phyloP scores from a whole-genome alignment of 2,329 filamentous ascomycete species.

The Stagonosporopsis cucurbitacearum region DNA sequence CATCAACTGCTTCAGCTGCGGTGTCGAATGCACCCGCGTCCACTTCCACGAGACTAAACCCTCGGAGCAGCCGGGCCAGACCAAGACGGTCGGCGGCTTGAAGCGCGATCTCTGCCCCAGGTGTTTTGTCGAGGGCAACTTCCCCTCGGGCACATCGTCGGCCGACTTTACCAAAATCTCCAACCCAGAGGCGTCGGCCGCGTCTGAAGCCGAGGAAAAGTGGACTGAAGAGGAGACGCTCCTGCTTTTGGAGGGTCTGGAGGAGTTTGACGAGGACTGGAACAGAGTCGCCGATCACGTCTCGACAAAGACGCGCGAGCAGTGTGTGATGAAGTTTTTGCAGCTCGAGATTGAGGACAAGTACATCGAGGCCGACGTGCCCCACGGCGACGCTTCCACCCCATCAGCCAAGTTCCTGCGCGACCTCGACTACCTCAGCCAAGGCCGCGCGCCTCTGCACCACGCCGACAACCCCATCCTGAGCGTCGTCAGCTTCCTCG shows the following conservation, averaged over 20 bases:
- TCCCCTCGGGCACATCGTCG: conserved; percentile 78
- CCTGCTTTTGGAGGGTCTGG: conserved; percentile 87
- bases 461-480: conserved; percentile 95
- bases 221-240: conserved; percentile 93
- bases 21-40: conserved; percentile 81
- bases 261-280: conserved; percentile 96
- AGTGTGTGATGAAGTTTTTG: conserved; percentile 95
- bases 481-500: conserved; percentile 93
- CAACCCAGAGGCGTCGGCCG: conserved; percentile 79
- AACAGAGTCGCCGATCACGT: conserved; percentile 91
- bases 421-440: conserved; percentile 68
- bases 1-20: conserved; percentile 88
- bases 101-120: conserved; percentile 91
- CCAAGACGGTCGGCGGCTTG: conserved; percentile 63
- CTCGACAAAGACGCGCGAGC: conserved; percentile 86
- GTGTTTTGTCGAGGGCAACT: conserved; percentile 84
- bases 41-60: conserved; percentile 75
- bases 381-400: conserved; percentile 54
- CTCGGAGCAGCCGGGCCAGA: conserved; percentile 53
- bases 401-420: conserved; percentile 50
- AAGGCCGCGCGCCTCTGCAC: conserved; percentile 85
- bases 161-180: conserved; percentile 88
- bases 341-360: conserved; percentile 98
- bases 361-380: conserved; percentile 82
- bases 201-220: conserved; percentile 82